Conservation (phyloP, 495 filamentous ascomycete genomes). For the Entonaema liquescens region DNA sequence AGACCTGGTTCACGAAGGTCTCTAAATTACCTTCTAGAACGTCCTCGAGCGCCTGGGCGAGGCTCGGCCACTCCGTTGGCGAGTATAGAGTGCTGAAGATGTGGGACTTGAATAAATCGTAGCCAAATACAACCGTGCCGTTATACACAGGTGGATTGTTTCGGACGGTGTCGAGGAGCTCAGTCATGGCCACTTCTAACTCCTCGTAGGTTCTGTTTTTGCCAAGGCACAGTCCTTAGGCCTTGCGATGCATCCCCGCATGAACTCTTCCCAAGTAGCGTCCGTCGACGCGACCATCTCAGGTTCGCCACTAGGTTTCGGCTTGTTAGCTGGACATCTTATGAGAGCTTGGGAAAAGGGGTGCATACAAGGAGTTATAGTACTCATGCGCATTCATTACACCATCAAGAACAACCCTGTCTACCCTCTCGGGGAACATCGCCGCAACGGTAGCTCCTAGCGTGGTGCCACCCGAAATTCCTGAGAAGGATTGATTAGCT, state of each 20-base stretch:
- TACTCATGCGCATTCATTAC: constrained; percentile 54
- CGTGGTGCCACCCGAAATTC: constrained; percentile 55
- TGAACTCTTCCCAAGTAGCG: constrained; percentile 44
- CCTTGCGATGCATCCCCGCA: constrained; percentile 41
- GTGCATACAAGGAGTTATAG: constrained; percentile 27
- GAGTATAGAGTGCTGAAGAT: constrained; percentile 41
- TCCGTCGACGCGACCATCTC: constrained; percentile 45
- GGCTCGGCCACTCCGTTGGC: constrained; percentile 1
- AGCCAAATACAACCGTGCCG: background rate
- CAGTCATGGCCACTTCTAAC: constrained; percentile 42
- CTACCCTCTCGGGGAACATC: constrained; percentile 57
- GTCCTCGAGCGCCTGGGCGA: constrained; percentile 22
- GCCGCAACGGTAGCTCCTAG: constrained; percentile 53
- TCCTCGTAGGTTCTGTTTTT: constrained; percentile 44
- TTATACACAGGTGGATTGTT: constrained; percentile 40
- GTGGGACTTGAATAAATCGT: constrained; percentile 25
- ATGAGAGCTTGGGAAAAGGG: background rate
- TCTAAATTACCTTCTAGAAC: constrained; percentile 12
- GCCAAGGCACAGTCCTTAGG: constrained; percentile 45
- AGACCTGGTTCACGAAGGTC: background rate
- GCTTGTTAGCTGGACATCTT: background rate
- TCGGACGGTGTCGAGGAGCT: constrained; percentile 44
- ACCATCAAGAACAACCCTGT: constrained; percentile 54
- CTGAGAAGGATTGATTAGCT: constrained; percentile 30
- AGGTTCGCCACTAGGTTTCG: constrained; percentile 29